Base-by-base conservation (phyloP, 2,329 filamentous ascomycete species). In the Lasiodiplodia theobromae region DNA sequence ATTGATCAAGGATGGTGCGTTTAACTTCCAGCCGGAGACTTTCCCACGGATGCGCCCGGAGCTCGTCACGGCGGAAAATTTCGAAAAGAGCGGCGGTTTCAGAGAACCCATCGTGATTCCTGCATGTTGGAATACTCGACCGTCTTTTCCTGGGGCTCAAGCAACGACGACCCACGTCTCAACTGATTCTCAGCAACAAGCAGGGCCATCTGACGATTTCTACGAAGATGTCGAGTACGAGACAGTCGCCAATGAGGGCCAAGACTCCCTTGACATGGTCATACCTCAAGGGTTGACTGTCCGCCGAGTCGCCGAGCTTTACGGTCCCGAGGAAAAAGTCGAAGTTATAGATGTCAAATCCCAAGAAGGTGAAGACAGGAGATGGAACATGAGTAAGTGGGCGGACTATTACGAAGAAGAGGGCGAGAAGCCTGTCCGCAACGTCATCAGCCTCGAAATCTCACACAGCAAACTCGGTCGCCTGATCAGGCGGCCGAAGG, bases 301-400 rank as follows among this genome's bases (percentile, higher is more conserved):
- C 37, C 85, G 87, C 37, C 82, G 85, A 64, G 88, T 91, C 25
- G 86, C 86, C 53, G 86, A 91, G 71, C 80, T 91, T 34, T 89
- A 89, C 71, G 89, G 89, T 0, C 84, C 84, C 4, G 86, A 89
- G 54, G 87, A 89, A 73, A 83, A 84, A 54, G 83, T 91, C 8
- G 88, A 90, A 68, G 89, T 91, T 38, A 91, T 91, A 66, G 88
- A 91, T 75, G 89, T 91, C 70, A 90, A 91, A 73, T 88, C 88
- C 10, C 89, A 91, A 72, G 88, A 90, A 72, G 88, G 87, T 8
- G 86, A 88, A 72, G 88, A 87, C 69, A 88, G 86, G 71, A 85
- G 85, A 71, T 91, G 88, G 88, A 89, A 86, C 38, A 86, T 91
- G 80, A 82, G 84, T 68, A 86, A 88, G 75, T 91, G 89, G 87